Base-by-base conservation (phyloP, 306 rosid genomes). In the Inga oerstediana region DNA sequence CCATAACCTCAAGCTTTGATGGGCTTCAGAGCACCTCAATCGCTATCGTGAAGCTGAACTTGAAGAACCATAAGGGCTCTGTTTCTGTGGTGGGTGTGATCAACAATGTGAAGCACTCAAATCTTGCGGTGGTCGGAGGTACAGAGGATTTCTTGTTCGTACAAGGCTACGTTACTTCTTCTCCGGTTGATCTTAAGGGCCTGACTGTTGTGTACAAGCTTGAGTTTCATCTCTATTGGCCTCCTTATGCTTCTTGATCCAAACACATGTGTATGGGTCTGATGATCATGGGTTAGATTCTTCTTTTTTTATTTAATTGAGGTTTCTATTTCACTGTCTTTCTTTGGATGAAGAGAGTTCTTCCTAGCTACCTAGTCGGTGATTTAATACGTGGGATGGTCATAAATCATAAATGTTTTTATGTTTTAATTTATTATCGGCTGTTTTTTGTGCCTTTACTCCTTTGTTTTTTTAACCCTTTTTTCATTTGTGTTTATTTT, bases 111-210 rank as follows among this genome's bases (percentile, higher is more conserved):
- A 87, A 92, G 79, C 85, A 86, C 27, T 39, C 92, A 0, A 85
- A 92, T 81, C 90, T 83, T 71, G 97, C 98, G 0, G 86, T 94
- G 0, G 93, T 91, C 4, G 97, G 98, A 80, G 98, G 98, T 56
- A 92, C 97, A 0, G 88, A 88, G 3, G 96, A 91, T 77, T 94
- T 92, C 86, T 45, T 86, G 91, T 90, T 94, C 44, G 98, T 89
- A 34, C 91, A 92, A 74, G 98, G 96, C 46, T 90, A 89, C 44
- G 71, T 92, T 44, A 92, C 92, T 1, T 85, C 98, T 41, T 91
- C 92, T 30, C 96, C 94, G 0, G 86, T 94, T 54, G 39, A 87
- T 85, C 84, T 89, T 22, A 83, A 44, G 68, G 91, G 94, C 54
- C 2, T 81, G 19, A 89, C 91, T 0, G 91, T 91, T 71, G 78